Evolutionary conservation across 495 filamentous ascomycete species (phyloP), one percentile per base, ranked within the genome.

Genomic region (Lasiosphaeria hispida): DNA sequence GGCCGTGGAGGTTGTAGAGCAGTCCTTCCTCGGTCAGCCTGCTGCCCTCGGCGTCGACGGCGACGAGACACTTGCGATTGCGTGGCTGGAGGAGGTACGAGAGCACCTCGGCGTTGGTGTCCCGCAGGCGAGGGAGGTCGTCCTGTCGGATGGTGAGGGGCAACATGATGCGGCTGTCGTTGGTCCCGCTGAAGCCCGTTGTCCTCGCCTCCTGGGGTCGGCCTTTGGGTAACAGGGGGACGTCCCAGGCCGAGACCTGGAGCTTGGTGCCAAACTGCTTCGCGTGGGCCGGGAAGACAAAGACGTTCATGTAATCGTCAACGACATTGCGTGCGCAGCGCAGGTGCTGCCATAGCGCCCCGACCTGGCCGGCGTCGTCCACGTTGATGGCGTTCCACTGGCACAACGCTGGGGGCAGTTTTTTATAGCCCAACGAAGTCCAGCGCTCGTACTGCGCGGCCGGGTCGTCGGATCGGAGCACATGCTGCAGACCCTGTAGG

Each of bases 141-240:
- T 77, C 52, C 52, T 83, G 80, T 11, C 63, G 70, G 53, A 82
- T 80, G 1, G 64, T 80, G 15, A 83, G 47, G 1, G 80, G 80
- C 7, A 82, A 61, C 63, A 79, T 68, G 5, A 53, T 37, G 19
- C 74, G 64, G 44, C 68, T 73, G 51, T 83, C 79, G 45, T 81
- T 82, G 0, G 80, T 82, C 0, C 80, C 80, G 39, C 73, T 77
- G 57, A 83, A 83, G 1, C 80, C 80, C 0, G 80, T 80, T 0
- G 79, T 80, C 19, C 57, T 33, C n/a, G 59, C 15, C 11, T 11
- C 15, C 7, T 0, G 11, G 4, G 8, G 4, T 0, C 39, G 3
- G 10, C n/a, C n/a, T n/a, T n/a, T n/a, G 59, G 56, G 50, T 35
- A 49, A 64, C 4, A 77, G 56, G 1, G 78, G 75, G 8, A 82